Evolutionary conservation across 139 green algal species (phyloP).

Genomic region (Pleodorina starrii): DNA sequence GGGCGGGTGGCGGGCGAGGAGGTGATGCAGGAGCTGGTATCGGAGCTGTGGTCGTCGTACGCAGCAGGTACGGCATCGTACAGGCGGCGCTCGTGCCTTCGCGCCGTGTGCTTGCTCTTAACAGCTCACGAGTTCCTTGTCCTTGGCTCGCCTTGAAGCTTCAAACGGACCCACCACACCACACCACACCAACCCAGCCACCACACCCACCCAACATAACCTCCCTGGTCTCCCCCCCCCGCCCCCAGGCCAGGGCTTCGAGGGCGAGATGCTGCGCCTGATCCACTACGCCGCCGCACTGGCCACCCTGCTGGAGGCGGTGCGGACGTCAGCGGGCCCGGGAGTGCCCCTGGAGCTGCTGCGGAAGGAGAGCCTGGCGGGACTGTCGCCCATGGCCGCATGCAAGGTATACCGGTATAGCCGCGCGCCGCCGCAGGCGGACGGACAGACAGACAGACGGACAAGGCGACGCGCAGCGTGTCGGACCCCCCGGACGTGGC

Average conservation of each 20-base stretch:
- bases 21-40: slow-evolving; percentile 80
- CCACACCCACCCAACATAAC: too few species aligned
- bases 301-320: slow-evolving; percentile 69
- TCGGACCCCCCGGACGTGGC: too few species aligned
- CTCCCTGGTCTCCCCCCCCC: background rate
- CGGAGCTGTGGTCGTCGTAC: slow-evolving; percentile 59
- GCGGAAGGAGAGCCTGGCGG: slow-evolving; percentile 86
- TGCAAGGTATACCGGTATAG: slow-evolving; percentile 54
- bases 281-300: slow-evolving; percentile 60
- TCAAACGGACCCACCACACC: too few species aligned
- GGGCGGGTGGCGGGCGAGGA: slow-evolving; percentile 83
- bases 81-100: too few species aligned
- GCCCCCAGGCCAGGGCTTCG: slow-evolving; percentile 66
- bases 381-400: slow-evolving; percentile 67
- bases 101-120: too few species aligned
- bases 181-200: too few species aligned
- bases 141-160: too few species aligned
- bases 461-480: too few species aligned
- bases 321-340: slow-evolving; percentile 38
- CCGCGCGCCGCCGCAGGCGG: too few species aligned
- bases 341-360: slow-evolving; percentile 83
- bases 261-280: slow-evolving; percentile 84
- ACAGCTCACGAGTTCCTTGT: too few species aligned
- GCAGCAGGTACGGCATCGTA: slow-evolving; percentile 34
- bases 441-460: too few species aligned